Evolutionary conservation across 2,329 filamentous ascomycete species (phyloP), one percentile per base, ranked within the genome.

Genomic region (Leptographium wingfieldii): DNA sequence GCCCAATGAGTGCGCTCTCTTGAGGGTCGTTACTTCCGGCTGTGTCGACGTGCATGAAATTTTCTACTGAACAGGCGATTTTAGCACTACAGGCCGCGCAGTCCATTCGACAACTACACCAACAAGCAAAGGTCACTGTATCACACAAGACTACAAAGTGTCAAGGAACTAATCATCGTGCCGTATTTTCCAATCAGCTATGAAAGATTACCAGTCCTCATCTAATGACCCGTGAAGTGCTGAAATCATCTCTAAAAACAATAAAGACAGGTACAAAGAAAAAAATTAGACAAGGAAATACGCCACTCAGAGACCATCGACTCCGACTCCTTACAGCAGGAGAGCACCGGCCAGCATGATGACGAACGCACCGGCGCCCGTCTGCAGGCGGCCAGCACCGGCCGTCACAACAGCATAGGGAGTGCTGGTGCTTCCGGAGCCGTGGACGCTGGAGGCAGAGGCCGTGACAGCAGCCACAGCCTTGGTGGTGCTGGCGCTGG

Each of bases 361-460:
- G 52, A 61, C 51, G 16, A 59, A 5, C 5, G 33, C 61, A 25
- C 49, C 55, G 3, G 29, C 52, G 19, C 46, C 27, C 25, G 33
- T 54, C 53, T 55, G 49, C 38, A 57, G 3, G 16, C 25, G 56
- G 40, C 22, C 52, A 12, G 61, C 63, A 22, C 58, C 63, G 25
- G 63, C 63, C 7, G 63, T 64, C 55, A 64, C 63, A 16, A 55
- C 48, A 49, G 60, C 25, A 35, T 46, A 48, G 55, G 10, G 19
- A 38, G 38, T 33, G 38, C 5, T 48, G 55, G 7, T 10, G 55
- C 2, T 27, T 38, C 55, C 33, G 14, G 19, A 25, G 16, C 43
- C 40, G 40, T 46, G 2, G 43, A n/a, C 43, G 43, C 22, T 7
- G 43, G 3, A 46, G 19, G 9, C 19, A 3, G 43, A 46, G 19